A percentile compares a stretch with the other conserved stretches of the same genome.
Evolutionary conservation across 805 yeast genomes (phyloP).

Genomic region (Ogataea ganodermae): DNA sequence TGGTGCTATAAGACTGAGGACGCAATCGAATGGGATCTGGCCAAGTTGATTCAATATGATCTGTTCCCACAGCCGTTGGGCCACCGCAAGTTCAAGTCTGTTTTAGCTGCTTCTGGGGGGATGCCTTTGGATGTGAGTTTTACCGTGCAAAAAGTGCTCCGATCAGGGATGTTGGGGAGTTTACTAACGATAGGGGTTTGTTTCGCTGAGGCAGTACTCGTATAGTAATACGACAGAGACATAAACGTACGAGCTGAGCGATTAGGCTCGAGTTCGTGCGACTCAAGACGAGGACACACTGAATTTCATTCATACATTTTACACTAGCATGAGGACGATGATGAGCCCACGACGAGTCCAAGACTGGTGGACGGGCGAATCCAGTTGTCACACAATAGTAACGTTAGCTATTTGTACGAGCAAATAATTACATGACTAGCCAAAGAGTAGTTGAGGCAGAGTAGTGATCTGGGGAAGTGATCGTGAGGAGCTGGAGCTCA

Average conservation of each 20-base stretch:
- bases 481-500: too few species aligned
- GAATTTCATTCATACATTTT: too few species aligned
- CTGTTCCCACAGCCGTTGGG: conserved; percentile 66
- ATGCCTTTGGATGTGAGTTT: conserved; percentile 14
- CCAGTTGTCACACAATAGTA: too few species aligned
- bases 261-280: too few species aligned
- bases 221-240: conserved; percentile 3
- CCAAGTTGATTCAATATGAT: conserved; percentile 47
- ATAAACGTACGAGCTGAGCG: background rate
- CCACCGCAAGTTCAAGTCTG: conserved; percentile 71
- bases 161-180: background rate
- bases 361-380: too few species aligned
- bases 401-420: too few species aligned
- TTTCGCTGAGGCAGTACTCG: conserved; percentile 3
- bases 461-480: too few species aligned
- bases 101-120: conserved; percentile 41
- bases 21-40: conserved; percentile 69
- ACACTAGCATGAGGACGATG: too few species aligned
- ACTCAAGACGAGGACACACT: too few species aligned
- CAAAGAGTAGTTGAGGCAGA: too few species aligned
- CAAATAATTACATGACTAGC: too few species aligned
- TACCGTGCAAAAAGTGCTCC: conserved; percentile 7
- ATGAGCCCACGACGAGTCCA: too few species aligned
- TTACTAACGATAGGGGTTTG: conserved; percentile 13
- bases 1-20: conserved; percentile 73